Evolutionary conservation across 352 stramenopile genomes (phyloP).

Genomic region (Phytophthora sp.): DNA sequence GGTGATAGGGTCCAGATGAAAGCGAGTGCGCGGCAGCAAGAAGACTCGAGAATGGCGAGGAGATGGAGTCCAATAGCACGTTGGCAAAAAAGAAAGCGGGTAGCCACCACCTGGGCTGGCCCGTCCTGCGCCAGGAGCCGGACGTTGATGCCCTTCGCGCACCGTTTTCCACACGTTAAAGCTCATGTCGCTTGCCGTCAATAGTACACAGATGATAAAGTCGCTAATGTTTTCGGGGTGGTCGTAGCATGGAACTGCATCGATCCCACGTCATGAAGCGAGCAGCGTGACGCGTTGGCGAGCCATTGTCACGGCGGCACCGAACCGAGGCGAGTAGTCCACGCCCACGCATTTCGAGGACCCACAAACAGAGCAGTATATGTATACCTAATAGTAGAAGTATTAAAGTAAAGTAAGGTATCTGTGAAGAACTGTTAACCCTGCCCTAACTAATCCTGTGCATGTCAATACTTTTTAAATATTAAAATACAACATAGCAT

Average conservation of each 20-base stretch:
- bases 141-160: slow-evolving; percentile 24
- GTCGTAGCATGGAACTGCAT: slow-evolving; percentile 19
- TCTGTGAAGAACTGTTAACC: no score
- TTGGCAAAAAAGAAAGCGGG: no score
- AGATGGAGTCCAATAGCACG: no score
- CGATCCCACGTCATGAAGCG: slow-evolving; percentile 2
- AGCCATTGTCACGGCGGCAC: background rate
- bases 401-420: no score
- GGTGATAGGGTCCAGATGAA: background rate
- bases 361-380: no score
- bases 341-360: background rate
- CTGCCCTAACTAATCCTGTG: no score
- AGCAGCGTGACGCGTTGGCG: slow-evolving; percentile 9
- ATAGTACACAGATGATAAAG: slow-evolving; percentile 19
- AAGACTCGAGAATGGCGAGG: slow-evolving; percentile 27
- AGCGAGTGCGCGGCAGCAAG: slow-evolving; percentile 11
- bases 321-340: no score
- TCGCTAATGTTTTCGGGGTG: slow-evolving; percentile 20
- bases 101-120: slow-evolving; percentile 21
- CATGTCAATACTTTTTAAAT: no score
- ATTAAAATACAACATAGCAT: no score
- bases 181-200: slow-evolving; percentile 32
- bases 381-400: no score
- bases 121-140: slow-evolving; percentile 26
- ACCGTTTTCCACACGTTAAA: slow-evolving; percentile 25